Evolutionary conservation across 495 filamentous ascomycete genomes (phyloP).

Genomic region (Aspergillus ellipticus): DNA sequence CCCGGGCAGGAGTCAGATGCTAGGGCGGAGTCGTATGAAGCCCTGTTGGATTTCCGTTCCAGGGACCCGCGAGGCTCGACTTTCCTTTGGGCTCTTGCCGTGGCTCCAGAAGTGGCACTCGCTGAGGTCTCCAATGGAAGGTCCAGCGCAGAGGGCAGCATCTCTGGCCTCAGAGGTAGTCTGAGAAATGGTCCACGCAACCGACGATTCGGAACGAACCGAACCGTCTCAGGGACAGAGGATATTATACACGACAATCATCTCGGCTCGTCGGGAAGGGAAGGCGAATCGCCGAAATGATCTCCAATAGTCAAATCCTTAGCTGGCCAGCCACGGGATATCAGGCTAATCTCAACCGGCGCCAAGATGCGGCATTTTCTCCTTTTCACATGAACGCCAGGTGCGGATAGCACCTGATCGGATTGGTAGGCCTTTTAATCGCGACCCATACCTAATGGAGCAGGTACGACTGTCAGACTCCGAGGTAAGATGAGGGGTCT

Average conservation of each 20-base stretch:
- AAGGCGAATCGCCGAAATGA: neutral
- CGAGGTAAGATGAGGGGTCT: neutral
- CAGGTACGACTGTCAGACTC: neutral
- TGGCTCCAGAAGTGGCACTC: neutral
- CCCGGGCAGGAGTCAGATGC: neutral
- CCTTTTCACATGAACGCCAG: constrained; percentile 1
- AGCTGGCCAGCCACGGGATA: neutral
- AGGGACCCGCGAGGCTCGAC: neutral
- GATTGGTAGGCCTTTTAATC: neutral
- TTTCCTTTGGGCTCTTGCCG: neutral
- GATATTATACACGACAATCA: neutral
- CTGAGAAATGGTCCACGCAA: neutral
- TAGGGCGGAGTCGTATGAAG: neutral
- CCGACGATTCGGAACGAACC: constrained; percentile 10
- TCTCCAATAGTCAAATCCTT: neutral
- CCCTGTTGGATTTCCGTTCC: neutral
- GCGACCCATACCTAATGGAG: neutral
- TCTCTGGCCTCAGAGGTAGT: neutral
- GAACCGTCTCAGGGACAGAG: constrained; percentile 2
- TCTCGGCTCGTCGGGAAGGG: constrained; percentile 1
- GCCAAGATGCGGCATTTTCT: neutral
- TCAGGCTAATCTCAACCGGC: neutral
- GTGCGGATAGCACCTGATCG: neutral
- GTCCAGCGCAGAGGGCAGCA: neutral
- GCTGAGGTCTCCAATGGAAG: neutral